Evolutionary conservation across 345 rosid species (phyloP).

Genomic region (Lepidium aucheri): DNA sequence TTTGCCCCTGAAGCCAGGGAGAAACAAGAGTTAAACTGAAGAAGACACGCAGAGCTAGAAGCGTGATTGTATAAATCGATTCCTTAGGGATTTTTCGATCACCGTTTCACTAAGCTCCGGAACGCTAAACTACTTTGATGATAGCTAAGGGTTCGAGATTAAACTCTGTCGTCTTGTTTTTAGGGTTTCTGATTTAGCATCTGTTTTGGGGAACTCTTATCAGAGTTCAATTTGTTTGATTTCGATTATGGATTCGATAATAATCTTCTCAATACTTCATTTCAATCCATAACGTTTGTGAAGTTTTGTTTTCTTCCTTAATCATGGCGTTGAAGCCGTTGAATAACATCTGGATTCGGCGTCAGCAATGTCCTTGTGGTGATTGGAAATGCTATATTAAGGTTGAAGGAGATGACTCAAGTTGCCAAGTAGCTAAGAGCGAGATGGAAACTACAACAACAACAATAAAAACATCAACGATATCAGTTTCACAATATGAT

Average conservation of each 20-base stretch:
- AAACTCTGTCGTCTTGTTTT: too few relatives aligned
- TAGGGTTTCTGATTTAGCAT: not conserved
- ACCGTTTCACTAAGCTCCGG: too few relatives aligned
- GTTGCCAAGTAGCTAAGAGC: conserved; percentile 40
- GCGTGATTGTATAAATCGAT: too few relatives aligned
- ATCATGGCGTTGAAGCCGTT: conserved; percentile 49
- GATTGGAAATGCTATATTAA: conserved; percentile 85
- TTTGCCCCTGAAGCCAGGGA: too few relatives aligned
- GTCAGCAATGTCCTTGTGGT: conserved; percentile 91
- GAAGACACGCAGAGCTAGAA: too few relatives aligned
- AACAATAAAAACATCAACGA: conserved; percentile 2
- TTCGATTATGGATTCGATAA: too few relatives aligned
- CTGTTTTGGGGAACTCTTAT: not conserved
- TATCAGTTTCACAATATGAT: conserved; percentile 34
- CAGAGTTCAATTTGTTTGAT: too few relatives aligned
- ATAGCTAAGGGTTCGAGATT: too few relatives aligned
- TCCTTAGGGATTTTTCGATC: too few relatives aligned
- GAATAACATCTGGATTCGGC: conserved; percentile 74
- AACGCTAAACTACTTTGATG: too few relatives aligned
- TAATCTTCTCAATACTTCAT: not conserved
- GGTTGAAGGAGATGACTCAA: conserved; percentile 56
- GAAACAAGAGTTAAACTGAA: too few relatives aligned
- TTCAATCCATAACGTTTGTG: not conserved
- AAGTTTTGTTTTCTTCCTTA: not conserved
- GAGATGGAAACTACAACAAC: conserved; percentile 27